Conservation (phyloP, 2,329 filamentous ascomycete species). For the Fusarium gaditjirri region DNA sequence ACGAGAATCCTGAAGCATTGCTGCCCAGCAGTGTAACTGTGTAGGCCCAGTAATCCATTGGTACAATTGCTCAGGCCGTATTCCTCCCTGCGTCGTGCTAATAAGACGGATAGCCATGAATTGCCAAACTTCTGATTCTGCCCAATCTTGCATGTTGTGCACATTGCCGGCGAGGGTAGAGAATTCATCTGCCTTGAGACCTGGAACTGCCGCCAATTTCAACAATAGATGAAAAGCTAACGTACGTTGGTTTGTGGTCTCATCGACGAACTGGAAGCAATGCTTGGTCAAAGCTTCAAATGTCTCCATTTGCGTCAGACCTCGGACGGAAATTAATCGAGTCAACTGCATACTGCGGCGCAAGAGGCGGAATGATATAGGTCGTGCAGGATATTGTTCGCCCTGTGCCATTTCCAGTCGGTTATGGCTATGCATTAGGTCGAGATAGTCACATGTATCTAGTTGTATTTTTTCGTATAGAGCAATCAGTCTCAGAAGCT, state of each 20-base stretch:
- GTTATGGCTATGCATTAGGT: constrained; percentile 12
- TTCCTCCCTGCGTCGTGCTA: neutral
- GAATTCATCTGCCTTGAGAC: constrained; percentile 1
- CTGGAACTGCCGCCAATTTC: constrained; percentile 6
- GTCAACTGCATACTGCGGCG: constrained; percentile 17
- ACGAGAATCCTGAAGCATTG: constrained; percentile 1
- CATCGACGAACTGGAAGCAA: neutral
- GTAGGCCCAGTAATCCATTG: constrained; percentile 1
- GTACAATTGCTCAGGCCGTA: constrained; percentile 4
- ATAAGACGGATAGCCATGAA: constrained; percentile 22
- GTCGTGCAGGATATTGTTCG: neutral
- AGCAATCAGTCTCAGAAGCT: constrained; percentile 10
- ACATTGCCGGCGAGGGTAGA: neutral
- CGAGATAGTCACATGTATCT: constrained; percentile 6
- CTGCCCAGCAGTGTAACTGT: constrained; percentile 8
- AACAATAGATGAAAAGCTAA: constrained; percentile 25
- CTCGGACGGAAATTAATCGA: constrained; percentile 2
- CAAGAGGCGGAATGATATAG: constrained; percentile 4
- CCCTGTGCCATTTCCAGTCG: constrained; percentile 3
- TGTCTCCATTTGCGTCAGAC: neutral
- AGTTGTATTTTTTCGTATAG: constrained; percentile 3
- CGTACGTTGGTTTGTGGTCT: neutral
- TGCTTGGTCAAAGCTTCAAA: constrained; percentile 4
- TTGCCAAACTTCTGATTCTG: constrained; percentile 11
- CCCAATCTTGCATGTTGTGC: neutral